A percentile compares a stretch with the other conserved stretches of the same genome.
Evolutionary conservation across 768 basidiomycete genomes (phyloP).

Genomic region (Fibroporia radiculosa): DNA sequence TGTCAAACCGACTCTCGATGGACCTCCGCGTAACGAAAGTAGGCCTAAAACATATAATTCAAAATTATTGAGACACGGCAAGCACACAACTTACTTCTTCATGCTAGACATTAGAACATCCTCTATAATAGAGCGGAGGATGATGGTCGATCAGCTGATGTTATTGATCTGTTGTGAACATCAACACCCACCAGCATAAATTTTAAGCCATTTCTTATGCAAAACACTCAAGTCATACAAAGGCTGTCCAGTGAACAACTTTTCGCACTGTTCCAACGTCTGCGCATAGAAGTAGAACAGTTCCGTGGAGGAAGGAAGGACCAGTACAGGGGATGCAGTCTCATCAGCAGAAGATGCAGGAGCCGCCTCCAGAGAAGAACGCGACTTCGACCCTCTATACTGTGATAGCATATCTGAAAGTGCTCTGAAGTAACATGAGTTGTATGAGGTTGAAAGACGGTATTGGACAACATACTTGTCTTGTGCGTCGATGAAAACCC

Average conservation of each 20-base stretch:
- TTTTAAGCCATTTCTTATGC: conserved; percentile 89
- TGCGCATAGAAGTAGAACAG: conserved; percentile 97
- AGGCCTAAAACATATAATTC: conserved; percentile 25
- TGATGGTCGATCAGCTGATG: neutral
- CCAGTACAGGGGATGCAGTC: conserved; percentile 45
- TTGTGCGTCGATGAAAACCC: conserved; percentile 92
- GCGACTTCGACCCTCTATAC: conserved; percentile 57
- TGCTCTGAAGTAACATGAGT: conserved; percentile 46
- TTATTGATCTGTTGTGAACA: conserved; percentile 5
- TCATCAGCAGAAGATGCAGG: conserved; percentile 34
- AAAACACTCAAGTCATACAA: conserved; percentile 74
- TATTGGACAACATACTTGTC: conserved; percentile 56
- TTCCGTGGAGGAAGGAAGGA: conserved; percentile 91
- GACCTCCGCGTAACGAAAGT: conserved; percentile 52
- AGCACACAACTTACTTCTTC: conserved; percentile 48
- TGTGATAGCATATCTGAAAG: conserved; percentile 86
- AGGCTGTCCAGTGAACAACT: conserved; percentile 77
- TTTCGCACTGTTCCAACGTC: conserved; percentile 89
- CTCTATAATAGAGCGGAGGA: conserved; percentile 39
- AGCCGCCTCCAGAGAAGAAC: conserved; percentile 60
- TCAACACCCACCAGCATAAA: conserved; percentile 74
- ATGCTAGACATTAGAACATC: conserved; percentile 73
- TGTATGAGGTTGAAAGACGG: neutral
- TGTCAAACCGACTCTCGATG: conserved; percentile 70
- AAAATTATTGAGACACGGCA: neutral